Percentiles rank a stretch among this genome's conserved stretches.
These are phyloP conservation scores for Vigna unguiculata DNA, from an alignment of 306 rosid species.

Conservation along the genomic window DNA sequence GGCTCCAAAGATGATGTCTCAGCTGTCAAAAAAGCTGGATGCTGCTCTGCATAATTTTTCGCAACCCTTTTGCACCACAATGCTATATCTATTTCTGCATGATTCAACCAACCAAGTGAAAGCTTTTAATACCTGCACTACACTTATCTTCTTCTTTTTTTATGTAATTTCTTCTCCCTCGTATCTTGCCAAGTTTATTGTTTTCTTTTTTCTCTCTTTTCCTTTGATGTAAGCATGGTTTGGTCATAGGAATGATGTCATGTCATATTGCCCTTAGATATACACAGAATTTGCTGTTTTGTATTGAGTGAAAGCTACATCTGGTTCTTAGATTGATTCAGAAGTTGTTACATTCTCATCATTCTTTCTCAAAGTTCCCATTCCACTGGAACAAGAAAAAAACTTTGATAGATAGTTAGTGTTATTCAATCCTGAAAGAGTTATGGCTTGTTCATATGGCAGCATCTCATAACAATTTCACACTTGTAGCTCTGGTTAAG, in stretches of 20 bases:
- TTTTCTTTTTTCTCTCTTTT: background rate
- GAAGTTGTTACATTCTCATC: constrained; percentile 13
- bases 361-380: constrained; percentile 14
- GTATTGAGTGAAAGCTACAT: constrained; percentile 32
- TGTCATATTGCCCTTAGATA: constrained; percentile 40
- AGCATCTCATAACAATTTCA: background rate
- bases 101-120: constrained; percentile 23
- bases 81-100: constrained; percentile 29
- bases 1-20: constrained; percentile 81
- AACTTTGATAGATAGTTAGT: background rate
- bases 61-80: constrained; percentile 18
- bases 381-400: background rate
- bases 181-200: constrained; percentile 35
- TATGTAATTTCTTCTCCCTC: constrained; percentile 32
- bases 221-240: constrained; percentile 35
- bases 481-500: background rate
- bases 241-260: constrained; percentile 45
- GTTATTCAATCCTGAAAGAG: background rate
- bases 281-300: constrained; percentile 30
- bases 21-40: constrained; percentile 71
- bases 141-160: background rate
- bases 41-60: constrained; percentile 72
- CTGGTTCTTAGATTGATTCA: constrained; percentile 23
- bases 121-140: constrained; percentile 32
- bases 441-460: background rate